Conservation (phyloP, 495 filamentous ascomycete genomes). For the Xylaria acuta region DNA sequence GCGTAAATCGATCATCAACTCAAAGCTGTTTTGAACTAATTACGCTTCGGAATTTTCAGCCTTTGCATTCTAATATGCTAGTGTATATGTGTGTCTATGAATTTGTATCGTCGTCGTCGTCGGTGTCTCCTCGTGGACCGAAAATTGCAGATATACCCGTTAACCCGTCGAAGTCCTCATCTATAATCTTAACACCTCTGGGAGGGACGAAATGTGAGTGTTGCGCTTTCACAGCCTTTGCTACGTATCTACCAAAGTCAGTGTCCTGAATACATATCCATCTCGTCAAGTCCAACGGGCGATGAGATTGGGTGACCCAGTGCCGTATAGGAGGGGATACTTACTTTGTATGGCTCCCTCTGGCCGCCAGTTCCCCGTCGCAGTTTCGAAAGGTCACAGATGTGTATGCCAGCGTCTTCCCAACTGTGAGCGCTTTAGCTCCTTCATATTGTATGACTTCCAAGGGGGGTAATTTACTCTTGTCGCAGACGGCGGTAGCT, state of each 20-base stretch:
- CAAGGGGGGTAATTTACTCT: conserved; percentile 62
- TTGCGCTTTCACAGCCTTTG: conserved; percentile 13
- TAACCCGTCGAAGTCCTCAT: background rate
- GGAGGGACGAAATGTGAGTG: conserved; percentile 4
- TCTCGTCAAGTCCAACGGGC: background rate
- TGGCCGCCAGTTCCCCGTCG: conserved; percentile 79
- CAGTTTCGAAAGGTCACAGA: conserved; percentile 77
- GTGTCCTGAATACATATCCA: background rate
- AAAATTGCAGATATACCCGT: no score
- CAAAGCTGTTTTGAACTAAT: background rate
- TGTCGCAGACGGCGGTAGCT: conserved; percentile 79
- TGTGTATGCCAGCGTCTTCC: conserved; percentile 91
- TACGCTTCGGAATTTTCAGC: no score
- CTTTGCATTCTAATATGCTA: background rate
- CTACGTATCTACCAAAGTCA: conserved; percentile 32
- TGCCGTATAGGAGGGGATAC: conserved; percentile 34
- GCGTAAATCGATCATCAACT: background rate
- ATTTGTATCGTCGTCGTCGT: background rate
- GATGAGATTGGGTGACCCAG: background rate
- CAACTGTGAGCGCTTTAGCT: conserved; percentile 64
- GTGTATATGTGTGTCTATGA: background rate
- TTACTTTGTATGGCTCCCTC: conserved; percentile 96
- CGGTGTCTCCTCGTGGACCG: no score
- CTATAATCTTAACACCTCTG: background rate
- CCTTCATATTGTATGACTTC: background rate